Evolutionary conservation across 2,329 filamentous ascomycete genomes (phyloP).

Genomic region (Leptosphaerulina australis): DNA sequence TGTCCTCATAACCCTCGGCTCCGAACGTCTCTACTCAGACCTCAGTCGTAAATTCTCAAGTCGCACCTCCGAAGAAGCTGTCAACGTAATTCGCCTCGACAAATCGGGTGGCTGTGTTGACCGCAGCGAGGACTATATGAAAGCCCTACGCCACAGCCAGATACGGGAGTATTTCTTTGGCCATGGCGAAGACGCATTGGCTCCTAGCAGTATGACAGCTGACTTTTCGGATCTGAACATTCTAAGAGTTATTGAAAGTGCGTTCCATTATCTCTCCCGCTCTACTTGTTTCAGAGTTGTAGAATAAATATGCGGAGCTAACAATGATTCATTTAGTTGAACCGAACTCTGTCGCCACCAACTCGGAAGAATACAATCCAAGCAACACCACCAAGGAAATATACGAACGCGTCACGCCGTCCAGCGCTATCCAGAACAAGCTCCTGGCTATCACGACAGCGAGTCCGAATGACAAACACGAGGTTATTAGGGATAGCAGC

Average conservation of each 20-base stretch:
- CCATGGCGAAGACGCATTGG: constrained; percentile 70
- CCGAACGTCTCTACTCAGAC: constrained; percentile 75
- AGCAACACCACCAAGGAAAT: constrained; percentile 45
- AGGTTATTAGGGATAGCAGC: constrained; percentile 77
- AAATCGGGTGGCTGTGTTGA: constrained; percentile 86
- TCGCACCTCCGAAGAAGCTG: constrained; percentile 64
- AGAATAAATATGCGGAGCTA: neutral
- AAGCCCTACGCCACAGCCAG: constrained; percentile 72
- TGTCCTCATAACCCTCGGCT: constrained; percentile 80
- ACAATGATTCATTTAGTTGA: constrained; percentile 11
- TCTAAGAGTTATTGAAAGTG: constrained; percentile 70
- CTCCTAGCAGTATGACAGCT: constrained; percentile 84
- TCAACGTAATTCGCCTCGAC: constrained; percentile 78
- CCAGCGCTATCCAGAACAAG: constrained; percentile 77
- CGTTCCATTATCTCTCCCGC: neutral
- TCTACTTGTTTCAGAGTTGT: neutral
- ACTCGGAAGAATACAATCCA: constrained; percentile 57
- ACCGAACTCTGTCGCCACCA: constrained; percentile 48
- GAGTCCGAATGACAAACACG: constrained; percentile 68
- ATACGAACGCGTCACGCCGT: constrained; percentile 69
- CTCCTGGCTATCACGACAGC: constrained; percentile 86
- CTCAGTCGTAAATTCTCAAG: constrained; percentile 71
- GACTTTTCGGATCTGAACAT: constrained; percentile 76
- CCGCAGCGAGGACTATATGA: constrained; percentile 75
- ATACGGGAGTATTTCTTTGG: constrained; percentile 97